Conservation (phyloP, 345 rosid species). For the Reutealis trisperma region DNA sequence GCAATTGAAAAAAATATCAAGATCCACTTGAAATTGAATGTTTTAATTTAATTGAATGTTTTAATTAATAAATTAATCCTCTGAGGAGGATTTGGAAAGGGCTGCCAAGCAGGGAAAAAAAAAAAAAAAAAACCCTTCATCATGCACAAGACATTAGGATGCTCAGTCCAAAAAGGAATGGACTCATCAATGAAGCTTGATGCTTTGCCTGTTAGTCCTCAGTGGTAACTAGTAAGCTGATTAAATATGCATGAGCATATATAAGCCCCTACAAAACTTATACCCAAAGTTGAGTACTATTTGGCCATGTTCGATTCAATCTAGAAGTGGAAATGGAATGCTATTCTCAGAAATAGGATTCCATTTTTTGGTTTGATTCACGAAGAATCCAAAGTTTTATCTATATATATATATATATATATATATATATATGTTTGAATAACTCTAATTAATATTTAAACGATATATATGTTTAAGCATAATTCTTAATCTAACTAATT, state of each 20-base stretch:
- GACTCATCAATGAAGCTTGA: not conserved
- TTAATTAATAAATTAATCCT: not conserved
- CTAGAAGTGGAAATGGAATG: too few species aligned
- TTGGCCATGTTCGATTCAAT: too few species aligned
- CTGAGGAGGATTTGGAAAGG: not conserved
- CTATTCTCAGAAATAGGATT: too few species aligned
- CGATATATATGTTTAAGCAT: too few species aligned
- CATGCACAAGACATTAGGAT: not conserved
- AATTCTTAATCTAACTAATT: too few species aligned
- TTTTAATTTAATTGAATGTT: not conserved
- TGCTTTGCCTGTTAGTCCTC: not conserved
- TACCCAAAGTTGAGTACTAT: too few species aligned
- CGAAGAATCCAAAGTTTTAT: too few species aligned
- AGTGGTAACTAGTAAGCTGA: not conserved
- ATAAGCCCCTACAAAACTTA: not conserved
- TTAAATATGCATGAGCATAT: not conserved
- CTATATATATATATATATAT: too few species aligned
- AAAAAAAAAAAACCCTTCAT: not conserved
- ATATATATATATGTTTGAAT: too few species aligned
- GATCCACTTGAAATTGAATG: not conserved
- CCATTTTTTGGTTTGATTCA: too few species aligned
- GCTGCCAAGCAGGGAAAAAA: not conserved
- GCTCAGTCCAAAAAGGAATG: not conserved
- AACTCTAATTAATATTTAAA: too few species aligned
- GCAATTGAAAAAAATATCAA: conserved; percentile 1